These are phyloP conservation scores for Hyaloraphidium curvatum DNA, from an alignment of 192 early-diverging fungal species.

Conservation along the genomic window DNA sequence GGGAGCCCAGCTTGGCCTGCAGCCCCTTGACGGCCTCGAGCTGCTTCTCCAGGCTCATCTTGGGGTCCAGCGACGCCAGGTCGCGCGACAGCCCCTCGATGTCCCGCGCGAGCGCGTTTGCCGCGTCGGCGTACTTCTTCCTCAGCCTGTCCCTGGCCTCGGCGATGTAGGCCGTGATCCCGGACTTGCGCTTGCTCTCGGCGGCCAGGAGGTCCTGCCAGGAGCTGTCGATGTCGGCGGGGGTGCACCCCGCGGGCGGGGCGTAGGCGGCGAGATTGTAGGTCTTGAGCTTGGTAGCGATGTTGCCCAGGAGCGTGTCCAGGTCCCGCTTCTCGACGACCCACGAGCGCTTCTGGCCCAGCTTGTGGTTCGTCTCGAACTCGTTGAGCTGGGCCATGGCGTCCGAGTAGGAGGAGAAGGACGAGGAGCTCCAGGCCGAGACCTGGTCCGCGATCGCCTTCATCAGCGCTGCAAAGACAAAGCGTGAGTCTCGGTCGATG, in stretches of 20 bases:
- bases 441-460: conserved; percentile 40
- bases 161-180: conserved; percentile 69
- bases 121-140: background rate
- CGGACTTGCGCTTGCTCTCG: conserved; percentile 61
- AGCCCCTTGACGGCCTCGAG: background rate
- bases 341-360: conserved; percentile 59
- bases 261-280: conserved; percentile 74
- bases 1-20: background rate
- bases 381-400: conserved; percentile 47
- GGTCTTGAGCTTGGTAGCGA: conserved; percentile 90
- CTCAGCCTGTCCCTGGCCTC: no score
- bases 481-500: no score
- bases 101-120: background rate
- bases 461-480: conserved; percentile 54
- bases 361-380: conserved; percentile 80
- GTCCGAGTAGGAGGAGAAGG: conserved; percentile 50
- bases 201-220: conserved; percentile 54
- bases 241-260: conserved; percentile 52
- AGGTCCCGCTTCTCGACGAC: conserved; percentile 79
- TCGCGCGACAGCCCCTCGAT: background rate
- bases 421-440: conserved; percentile 42
- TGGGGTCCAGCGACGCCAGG: background rate
- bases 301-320: conserved; percentile 80
- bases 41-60: background rate
- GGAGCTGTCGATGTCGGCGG: conserved; percentile 46